These are phyloP conservation scores for Xylaria longipes DNA, from an alignment of 495 filamentous ascomycete species.

Conservation along the genomic window DNA sequence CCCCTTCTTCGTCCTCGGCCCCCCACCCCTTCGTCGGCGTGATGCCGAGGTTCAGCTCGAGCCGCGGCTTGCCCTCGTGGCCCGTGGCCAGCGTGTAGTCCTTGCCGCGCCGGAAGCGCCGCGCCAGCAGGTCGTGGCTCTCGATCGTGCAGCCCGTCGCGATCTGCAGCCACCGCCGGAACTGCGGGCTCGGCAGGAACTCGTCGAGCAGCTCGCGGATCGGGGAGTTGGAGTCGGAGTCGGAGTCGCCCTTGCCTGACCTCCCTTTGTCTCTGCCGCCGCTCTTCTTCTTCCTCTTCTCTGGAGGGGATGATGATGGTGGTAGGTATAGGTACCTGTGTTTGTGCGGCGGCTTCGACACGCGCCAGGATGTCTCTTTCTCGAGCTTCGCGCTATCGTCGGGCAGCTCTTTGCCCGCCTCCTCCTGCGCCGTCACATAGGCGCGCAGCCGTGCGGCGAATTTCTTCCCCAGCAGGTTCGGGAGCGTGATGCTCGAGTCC, in stretches of 20 bases:
- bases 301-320: slow-evolving; percentile 30
- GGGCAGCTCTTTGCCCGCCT: slow-evolving; percentile 45
- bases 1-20: slow-evolving; percentile 63
- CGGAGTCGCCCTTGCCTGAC: slow-evolving; percentile 14
- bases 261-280: slow-evolving; percentile 25
- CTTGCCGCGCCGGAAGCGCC: slow-evolving; percentile 82
- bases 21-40: slow-evolving; percentile 86
- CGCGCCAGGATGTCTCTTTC: slow-evolving; percentile 65
- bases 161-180: slow-evolving; percentile 85
- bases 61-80: slow-evolving; percentile 77
- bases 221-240: slow-evolving; percentile 58
- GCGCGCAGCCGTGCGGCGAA: slow-evolving; percentile 72
- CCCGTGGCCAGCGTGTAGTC: slow-evolving; percentile 93
- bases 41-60: slow-evolving; percentile 86
- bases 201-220: slow-evolving; percentile 77
- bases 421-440: slow-evolving; percentile 71
- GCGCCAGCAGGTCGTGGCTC: slow-evolving; percentile 72
- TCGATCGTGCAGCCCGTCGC: slow-evolving; percentile 74
- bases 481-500: slow-evolving; percentile 79
- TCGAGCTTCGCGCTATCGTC: slow-evolving; percentile 63
- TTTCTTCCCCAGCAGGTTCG: slow-evolving; percentile 75
- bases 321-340: slow-evolving; percentile 89
- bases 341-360: slow-evolving; percentile 91
- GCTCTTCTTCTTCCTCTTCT: slow-evolving; percentile 22
- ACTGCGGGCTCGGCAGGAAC: slow-evolving; percentile 83